Percentiles rank a stretch among this genome's conserved stretches.
Evolutionary conservation across 768 basidiomycete genomes (phyloP).

Genomic region (Lactifluus pinguis): DNA sequence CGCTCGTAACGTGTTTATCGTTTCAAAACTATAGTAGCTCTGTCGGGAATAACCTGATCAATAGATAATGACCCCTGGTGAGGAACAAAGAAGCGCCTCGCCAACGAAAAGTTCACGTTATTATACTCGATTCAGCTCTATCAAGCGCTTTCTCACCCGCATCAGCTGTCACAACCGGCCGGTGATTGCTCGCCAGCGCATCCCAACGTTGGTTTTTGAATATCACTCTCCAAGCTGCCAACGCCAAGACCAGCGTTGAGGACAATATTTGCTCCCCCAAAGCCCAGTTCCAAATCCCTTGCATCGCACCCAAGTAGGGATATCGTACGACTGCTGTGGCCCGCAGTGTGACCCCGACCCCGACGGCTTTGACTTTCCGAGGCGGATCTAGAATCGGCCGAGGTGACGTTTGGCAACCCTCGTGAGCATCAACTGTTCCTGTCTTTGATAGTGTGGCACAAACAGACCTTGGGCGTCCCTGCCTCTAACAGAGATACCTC

Average conservation of each 20-base stretch:
- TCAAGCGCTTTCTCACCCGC: not conserved
- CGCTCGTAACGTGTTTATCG: not conserved
- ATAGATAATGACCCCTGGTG: not conserved
- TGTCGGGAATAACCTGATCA: not conserved
- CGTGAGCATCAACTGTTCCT: not conserved
- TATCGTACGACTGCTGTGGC: too few species aligned
- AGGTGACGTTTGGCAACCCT: not conserved
- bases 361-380: not conserved
- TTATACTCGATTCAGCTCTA: not conserved
- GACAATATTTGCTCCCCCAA: not conserved
- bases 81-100: not conserved
- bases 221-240: not conserved
- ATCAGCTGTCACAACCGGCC: not conserved
- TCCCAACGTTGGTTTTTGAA: not conserved
- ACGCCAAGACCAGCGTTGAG: not conserved
- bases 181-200: not conserved
- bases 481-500: not conserved
- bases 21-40: not conserved
- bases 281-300: not conserved
- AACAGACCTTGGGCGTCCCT: not conserved
- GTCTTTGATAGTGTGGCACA: not conserved
- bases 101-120: not conserved
- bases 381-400: not conserved
- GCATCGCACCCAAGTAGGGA: not conserved
- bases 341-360: too few species aligned